Evolutionary conservation across 1,284 basidiomycete species (phyloP), one percentile per base, ranked within the genome.

Genomic region (Rhodotorula sp.): DNA sequence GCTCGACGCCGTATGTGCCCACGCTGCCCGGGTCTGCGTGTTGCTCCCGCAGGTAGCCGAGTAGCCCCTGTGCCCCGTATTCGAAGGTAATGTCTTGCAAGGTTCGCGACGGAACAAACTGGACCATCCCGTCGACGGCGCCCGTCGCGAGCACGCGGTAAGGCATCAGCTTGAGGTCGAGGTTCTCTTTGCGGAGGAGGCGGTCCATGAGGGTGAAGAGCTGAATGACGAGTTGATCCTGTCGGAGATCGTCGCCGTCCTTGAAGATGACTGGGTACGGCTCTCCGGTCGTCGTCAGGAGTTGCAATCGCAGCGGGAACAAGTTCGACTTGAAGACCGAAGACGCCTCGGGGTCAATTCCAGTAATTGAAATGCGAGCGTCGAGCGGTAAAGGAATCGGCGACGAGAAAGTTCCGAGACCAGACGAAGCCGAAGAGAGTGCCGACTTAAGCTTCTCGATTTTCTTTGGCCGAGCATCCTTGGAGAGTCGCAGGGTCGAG

Each of bases 251-350:
- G 79, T 99, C 96, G 10, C 96, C 96, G 76, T 97, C 95, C 81
- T 99, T 99, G 85, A 98, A 98, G 74, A 99, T 99, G 61, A 97
- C 86, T 0, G 94, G 91, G 80, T 91, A 99, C 89, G 64, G 42
- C n/a, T 54, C 66, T n/a, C 60, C 63, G 59, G 26, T 75, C 73
- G 89, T 86, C 54, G 87, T 82, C 72, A 89, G 89, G 80, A 98
- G 95, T 81, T 91, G 93, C 18, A 99, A 84, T 26, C 95, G 84
- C 60, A 99, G 85, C 0, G 96, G 96, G 74, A 90, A 92, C 64
- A 98, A 88, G 78, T 95, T 98, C 55, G 94, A 97, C 81, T 99
- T 99, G 86, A 99, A 99, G 44, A 99, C 89, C 15, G 90, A 91
- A 22, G 93, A 95, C 78, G 91, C 91, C 67, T 99, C 95, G 0